phyloP scores from a whole-genome alignment of 495 filamentous ascomycete genomes.

The Hyaloscypha variabilis region DNA sequence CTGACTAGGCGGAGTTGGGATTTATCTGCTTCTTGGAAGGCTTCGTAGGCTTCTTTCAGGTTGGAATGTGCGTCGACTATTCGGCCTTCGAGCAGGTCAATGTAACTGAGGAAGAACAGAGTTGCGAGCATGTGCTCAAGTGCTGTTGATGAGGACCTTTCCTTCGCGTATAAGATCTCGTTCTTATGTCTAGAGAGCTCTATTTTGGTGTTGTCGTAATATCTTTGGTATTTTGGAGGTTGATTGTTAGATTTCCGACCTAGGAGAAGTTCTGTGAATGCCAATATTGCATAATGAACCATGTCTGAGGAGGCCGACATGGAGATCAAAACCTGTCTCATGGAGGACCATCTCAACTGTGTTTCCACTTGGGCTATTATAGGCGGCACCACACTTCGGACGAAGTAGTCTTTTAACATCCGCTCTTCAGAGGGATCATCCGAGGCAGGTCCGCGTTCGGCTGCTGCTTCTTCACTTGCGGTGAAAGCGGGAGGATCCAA shows the following conservation, averaged over 20 bases:
- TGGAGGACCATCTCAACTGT: conserved; percentile 35
- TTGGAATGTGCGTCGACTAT: conserved; percentile 30
- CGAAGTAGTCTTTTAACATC: conserved; percentile 34
- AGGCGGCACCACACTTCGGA: conserved; percentile 33
- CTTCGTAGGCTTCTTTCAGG: conserved; percentile 31
- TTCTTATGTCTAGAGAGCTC: neutral
- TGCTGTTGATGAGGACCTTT: neutral
- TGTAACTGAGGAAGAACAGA: conserved; percentile 39
- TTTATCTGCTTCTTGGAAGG: conserved; percentile 31
- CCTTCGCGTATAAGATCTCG: neutral
- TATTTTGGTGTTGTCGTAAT: conserved; percentile 14
- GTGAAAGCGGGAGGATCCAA: too few species aligned
- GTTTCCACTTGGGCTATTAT: conserved; percentile 39
- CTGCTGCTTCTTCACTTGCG: too few species aligned
- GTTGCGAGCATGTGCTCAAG: conserved; percentile 30
- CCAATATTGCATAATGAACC: conserved; percentile 34
- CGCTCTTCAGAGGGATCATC: conserved; percentile 14
- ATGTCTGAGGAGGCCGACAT: conserved; percentile 34
- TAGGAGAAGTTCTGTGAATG: conserved; percentile 34
- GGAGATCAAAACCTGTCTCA: conserved; percentile 34
- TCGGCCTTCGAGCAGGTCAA: conserved; percentile 32
- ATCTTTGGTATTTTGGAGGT: conserved; percentile 18
- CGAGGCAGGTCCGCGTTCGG: neutral
- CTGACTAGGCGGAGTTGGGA: conserved; percentile 28
- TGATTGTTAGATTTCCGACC: conserved; percentile 12